Evolutionary conservation across 345 rosid genomes (phyloP).

Genomic region (Melastoma malabathricum): DNA sequence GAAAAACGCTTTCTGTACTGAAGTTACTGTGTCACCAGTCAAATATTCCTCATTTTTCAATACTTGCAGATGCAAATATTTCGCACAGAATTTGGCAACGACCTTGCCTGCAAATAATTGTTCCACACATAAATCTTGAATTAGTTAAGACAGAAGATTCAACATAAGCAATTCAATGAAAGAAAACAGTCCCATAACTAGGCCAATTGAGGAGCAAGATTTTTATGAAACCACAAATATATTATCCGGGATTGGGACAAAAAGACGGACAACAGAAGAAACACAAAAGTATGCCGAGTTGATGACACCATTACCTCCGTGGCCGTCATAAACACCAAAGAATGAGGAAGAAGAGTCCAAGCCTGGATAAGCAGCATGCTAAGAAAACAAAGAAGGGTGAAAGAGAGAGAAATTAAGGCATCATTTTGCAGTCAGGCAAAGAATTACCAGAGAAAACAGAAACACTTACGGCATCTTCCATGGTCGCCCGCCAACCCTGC

Average conservation of each 20-base stretch:
- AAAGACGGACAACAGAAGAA: background rate
- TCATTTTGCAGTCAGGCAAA: background rate
- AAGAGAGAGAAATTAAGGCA: constrained; percentile 5
- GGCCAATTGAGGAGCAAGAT: no score
- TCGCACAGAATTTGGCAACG: constrained; percentile 89
- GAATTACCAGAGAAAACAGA: background rate
- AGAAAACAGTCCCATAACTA: no score
- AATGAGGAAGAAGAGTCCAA: constrained; percentile 74
- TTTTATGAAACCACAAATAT: no score
- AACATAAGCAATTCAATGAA: no score
- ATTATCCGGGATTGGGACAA: background rate
- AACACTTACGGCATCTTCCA: constrained; percentile 97
- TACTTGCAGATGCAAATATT: constrained; percentile 81
- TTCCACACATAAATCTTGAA: background rate
- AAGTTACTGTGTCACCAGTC: constrained; percentile 61
- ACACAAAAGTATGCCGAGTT: background rate
- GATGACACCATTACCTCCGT: constrained; percentile 57
- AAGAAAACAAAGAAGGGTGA: constrained; percentile 11
- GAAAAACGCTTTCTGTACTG: constrained; percentile 68
- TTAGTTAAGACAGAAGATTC: background rate
- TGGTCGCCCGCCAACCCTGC: constrained; percentile 99
- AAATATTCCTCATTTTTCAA: constrained; percentile 51
- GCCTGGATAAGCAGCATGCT: constrained; percentile 84
- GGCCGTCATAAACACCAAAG: constrained; percentile 98
- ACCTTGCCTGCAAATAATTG: constrained; percentile 57